These are phyloP conservation scores for Fusarium chuoi DNA, from an alignment of 2,329 filamentous ascomycete species.

Conservation along the genomic window DNA sequence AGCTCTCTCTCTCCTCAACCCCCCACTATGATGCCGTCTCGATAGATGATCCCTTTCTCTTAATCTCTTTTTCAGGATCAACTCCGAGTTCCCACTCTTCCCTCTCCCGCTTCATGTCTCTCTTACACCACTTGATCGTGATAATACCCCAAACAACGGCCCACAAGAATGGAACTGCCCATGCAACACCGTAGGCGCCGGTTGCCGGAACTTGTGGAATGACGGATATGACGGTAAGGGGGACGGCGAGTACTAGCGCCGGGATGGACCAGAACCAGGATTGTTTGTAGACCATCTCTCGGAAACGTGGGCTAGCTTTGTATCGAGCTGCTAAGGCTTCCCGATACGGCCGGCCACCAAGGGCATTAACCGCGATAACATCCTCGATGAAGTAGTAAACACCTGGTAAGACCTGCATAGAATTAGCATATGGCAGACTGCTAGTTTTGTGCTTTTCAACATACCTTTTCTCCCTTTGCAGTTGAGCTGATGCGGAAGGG, in stretches of 20 bases:
- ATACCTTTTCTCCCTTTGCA: constrained; percentile 61
- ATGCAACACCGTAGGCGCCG: constrained; percentile 52
- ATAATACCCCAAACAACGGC: constrained; percentile 49
- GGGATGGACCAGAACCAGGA: constrained; percentile 56
- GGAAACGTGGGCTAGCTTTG: constrained; percentile 54
- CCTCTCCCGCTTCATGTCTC: constrained; percentile 50
- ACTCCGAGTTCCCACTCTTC: constrained; percentile 51
- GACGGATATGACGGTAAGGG: constrained; percentile 51
- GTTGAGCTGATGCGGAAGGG: constrained; percentile 73
- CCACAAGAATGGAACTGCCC: constrained; percentile 55
- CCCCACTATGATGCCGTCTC: constrained; percentile 13
- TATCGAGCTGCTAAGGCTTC: constrained; percentile 56
- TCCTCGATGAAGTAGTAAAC: constrained; percentile 75
- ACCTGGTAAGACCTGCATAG: constrained; percentile 63
- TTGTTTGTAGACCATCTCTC: constrained; percentile 53
- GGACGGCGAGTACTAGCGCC: constrained; percentile 50
- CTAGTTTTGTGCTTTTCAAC: neutral
- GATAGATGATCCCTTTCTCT: constrained; percentile 24
- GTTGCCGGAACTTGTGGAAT: constrained; percentile 49
- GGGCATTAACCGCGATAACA: constrained; percentile 73
- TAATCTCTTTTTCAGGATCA: constrained; percentile 34
- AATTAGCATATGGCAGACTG: constrained; percentile 39
- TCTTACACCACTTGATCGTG: constrained; percentile 51
- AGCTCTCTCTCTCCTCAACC: no score
- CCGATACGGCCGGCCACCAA: constrained; percentile 58